phyloP scores from a whole-genome alignment of 306 rosid species.

The Heteromeles arbutifolia region DNA sequence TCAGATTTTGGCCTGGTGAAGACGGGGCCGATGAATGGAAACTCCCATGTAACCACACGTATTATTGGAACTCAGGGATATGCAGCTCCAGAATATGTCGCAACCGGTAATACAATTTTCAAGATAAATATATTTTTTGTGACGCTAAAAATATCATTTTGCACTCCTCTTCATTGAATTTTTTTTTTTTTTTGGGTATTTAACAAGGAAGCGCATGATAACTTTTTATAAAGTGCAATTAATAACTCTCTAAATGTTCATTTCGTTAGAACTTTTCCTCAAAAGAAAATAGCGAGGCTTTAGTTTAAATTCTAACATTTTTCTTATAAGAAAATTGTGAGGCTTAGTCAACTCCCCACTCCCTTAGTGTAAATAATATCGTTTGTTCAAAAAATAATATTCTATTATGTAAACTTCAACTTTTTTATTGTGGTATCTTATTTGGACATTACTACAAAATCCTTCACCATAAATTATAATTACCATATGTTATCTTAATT shows the following conservation, averaged over 20 bases:
- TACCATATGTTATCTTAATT: background rate
- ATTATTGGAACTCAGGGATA: slow-evolving; percentile 79
- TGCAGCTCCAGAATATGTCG: slow-evolving; percentile 81
- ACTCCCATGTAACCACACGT: slow-evolving; percentile 62
- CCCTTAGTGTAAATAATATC: no score
- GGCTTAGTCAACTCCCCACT: no score
- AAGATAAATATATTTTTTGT: no score
- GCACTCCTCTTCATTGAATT: background rate
- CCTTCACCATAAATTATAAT: no score
- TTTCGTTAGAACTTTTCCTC: background rate
- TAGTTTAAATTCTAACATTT: no score
- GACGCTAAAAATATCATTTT: no score
- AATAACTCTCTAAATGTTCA: no score
- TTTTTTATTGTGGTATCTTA: no score
- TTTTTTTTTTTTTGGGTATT: no score
- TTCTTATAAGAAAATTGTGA: no score
- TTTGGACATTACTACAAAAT: background rate
- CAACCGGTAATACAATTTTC: slow-evolving; percentile 40
- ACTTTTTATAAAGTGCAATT: background rate
- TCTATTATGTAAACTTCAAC: background rate
- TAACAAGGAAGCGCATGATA: background rate
- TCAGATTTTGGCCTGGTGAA: slow-evolving; percentile 89
- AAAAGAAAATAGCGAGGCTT: no score
- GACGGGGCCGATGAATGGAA: slow-evolving; percentile 59
- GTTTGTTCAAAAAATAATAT: no score